These are phyloP conservation scores for Sporothrix curviconia DNA, from an alignment of 2,329 filamentous ascomycete species.

Conservation along the genomic window DNA sequence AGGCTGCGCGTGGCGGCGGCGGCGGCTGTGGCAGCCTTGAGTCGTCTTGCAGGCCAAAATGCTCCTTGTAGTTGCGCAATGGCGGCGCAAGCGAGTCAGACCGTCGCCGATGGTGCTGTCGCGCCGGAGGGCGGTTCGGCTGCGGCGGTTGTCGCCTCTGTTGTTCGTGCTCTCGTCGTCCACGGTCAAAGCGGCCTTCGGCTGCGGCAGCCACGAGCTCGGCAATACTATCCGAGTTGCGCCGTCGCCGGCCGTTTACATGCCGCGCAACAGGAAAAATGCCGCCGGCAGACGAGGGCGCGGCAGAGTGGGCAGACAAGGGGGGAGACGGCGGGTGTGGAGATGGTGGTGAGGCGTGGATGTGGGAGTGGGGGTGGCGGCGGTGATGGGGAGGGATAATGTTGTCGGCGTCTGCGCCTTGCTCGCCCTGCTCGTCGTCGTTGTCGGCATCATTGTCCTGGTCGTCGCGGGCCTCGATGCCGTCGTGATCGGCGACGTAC, in stretches of 20 bases:
- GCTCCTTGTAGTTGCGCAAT: constrained; percentile 1
- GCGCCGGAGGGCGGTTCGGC: background rate
- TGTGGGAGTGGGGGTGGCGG: background rate
- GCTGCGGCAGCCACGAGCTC: constrained; percentile 1
- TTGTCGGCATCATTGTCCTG: background rate
- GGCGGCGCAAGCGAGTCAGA: constrained; percentile 17
- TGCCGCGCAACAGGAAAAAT: constrained; percentile 16
- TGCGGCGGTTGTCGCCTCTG: background rate
- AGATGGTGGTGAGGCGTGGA: constrained; percentile 9
- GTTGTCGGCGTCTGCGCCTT: background rate
- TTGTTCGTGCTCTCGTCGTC: constrained; percentile 5
- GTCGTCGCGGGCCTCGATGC: background rate
- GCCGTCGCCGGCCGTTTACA: constrained; percentile 20
- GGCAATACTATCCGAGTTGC: constrained; percentile 22
- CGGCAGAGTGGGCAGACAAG: constrained; percentile 4
- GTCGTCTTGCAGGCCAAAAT: background rate
- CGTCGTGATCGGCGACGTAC: constrained; percentile 35
- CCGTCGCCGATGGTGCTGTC: constrained; percentile 9
- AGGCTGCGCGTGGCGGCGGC: background rate
- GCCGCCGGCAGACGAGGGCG: constrained; percentile 8
- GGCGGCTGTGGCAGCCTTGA: background rate
- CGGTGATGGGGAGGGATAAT: background rate
- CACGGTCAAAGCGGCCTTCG: background rate
- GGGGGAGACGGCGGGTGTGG: constrained; percentile 5
- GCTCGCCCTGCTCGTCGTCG: background rate